phyloP scores from a whole-genome alignment of 2,329 filamentous ascomycete species.

The Aspergillus sp. region DNA sequence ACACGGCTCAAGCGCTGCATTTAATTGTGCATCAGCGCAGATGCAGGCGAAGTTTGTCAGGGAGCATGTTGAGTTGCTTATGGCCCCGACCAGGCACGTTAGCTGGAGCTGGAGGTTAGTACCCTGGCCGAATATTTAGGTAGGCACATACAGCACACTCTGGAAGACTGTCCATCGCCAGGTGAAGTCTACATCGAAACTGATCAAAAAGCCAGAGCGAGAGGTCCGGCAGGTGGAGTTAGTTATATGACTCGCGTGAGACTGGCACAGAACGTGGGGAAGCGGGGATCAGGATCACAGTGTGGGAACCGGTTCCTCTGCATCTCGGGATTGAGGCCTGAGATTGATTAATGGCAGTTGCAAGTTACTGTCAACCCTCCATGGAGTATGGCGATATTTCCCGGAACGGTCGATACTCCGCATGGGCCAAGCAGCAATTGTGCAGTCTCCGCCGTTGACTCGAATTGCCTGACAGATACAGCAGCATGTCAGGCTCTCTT shows the following conservation, averaged over 20 bases:
- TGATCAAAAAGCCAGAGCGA: neutral
- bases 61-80: neutral
- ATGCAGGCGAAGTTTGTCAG: neutral
- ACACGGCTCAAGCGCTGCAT: neutral
- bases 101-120: neutral
- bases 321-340: too few relatives aligned
- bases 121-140: neutral
- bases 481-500: too few relatives aligned
- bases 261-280: neutral
- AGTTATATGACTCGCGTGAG: neutral
- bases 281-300: too few relatives aligned
- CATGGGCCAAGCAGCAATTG: too few relatives aligned
- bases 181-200: too few relatives aligned
- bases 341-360: too few relatives aligned
- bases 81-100: neutral
- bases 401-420: too few relatives aligned
- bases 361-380: too few relatives aligned
- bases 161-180: neutral
- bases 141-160: neutral
- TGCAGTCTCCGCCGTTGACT: too few relatives aligned
- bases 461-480: too few relatives aligned
- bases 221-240: neutral
- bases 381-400: too few relatives aligned
- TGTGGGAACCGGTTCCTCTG: too few relatives aligned
- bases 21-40: neutral